Percentiles rank a stretch among this genome's conserved stretches.
phyloP scores from a whole-genome alignment of 768 basidiomycete species.

The Podaxis sp. region DNA sequence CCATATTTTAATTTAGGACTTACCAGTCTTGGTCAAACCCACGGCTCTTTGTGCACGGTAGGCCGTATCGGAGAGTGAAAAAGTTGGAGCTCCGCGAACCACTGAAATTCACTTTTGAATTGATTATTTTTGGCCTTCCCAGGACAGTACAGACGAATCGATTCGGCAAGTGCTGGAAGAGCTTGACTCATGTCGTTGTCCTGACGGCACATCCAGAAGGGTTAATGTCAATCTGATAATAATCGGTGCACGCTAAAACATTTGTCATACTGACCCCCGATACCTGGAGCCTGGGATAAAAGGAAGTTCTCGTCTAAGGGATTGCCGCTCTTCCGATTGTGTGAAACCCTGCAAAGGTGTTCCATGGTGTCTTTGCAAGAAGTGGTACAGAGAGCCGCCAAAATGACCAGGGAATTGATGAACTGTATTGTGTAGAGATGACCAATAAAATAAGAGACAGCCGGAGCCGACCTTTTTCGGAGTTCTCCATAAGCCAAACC shows the following conservation, averaged over 20 bases:
- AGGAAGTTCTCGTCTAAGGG: neutral
- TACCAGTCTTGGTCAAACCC: no score
- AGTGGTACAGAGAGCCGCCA: neutral
- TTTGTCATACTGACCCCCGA: neutral
- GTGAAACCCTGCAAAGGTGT: neutral
- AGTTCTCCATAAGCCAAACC: conserved; percentile 39
- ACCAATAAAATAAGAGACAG: conserved; percentile 8
- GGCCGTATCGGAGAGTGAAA: neutral
- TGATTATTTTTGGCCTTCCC: neutral
- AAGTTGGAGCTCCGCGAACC: neutral
- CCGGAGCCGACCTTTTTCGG: conserved; percentile 31
- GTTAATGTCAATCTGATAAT: neutral
- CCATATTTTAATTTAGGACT: neutral
- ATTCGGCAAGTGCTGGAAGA: neutral
- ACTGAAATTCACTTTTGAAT: neutral
- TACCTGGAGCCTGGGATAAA: neutral
- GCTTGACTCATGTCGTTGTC: neutral
- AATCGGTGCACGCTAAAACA: neutral
- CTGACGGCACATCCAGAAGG: neutral
- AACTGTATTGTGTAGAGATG: neutral
- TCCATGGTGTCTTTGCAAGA: neutral
- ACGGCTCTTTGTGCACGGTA: neutral
- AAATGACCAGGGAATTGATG: neutral
- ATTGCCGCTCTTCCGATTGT: neutral
- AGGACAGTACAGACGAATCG: neutral